A percentile compares a stretch with the other conserved stretches of the same genome.
These are phyloP conservation scores for Marasmius tenuissimus DNA, from an alignment of 1,284 basidiomycete genomes.

Conservation along the genomic window DNA sequence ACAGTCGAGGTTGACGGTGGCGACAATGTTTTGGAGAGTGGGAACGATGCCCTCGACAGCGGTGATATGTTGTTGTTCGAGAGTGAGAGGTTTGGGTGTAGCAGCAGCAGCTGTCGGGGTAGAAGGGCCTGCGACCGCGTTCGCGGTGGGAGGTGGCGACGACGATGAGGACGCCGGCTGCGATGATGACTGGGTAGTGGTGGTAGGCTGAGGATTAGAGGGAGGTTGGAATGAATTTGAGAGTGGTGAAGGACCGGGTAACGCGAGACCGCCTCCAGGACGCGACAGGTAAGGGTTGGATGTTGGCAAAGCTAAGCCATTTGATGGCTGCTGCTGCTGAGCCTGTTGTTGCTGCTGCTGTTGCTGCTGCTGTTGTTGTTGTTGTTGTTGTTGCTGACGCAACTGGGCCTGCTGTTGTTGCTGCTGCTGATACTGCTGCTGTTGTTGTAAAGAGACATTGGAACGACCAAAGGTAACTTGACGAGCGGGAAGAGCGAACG, in stretches of 20 bases:
- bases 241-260: conserved; percentile 48
- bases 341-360: conserved; percentile 38
- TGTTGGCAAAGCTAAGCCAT: conserved; percentile 13
- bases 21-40: conserved; percentile 97
- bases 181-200: conserved; percentile 15
- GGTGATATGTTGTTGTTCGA: conserved; percentile 89
- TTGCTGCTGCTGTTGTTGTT: conserved; percentile 38
- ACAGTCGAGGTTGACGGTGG: conserved; percentile 98
- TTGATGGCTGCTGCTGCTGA: conserved; percentile 36
- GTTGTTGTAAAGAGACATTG: conserved; percentile 44
- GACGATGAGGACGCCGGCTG: conserved; percentile 37
- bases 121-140: conserved; percentile 35
- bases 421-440: conserved; percentile 43
- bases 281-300: conserved; percentile 12
- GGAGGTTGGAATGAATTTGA: conserved; percentile 42
- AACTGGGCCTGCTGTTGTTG: conserved; percentile 39
- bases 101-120: conserved; percentile 14
- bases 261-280: conserved; percentile 33
- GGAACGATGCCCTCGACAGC: conserved; percentile 94
- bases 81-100: conserved; percentile 62
- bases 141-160: conserved; percentile 8
- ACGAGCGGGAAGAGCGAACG: conserved; percentile 72
- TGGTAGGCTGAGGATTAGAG: conserved; percentile 27
- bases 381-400: conserved; percentile 37
- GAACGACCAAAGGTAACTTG: conserved; percentile 74